Evolutionary conservation across 176 grass and related monocot species (phyloP), one percentile per base, ranked within the genome.

Genomic region (Olyra latifolia): DNA sequence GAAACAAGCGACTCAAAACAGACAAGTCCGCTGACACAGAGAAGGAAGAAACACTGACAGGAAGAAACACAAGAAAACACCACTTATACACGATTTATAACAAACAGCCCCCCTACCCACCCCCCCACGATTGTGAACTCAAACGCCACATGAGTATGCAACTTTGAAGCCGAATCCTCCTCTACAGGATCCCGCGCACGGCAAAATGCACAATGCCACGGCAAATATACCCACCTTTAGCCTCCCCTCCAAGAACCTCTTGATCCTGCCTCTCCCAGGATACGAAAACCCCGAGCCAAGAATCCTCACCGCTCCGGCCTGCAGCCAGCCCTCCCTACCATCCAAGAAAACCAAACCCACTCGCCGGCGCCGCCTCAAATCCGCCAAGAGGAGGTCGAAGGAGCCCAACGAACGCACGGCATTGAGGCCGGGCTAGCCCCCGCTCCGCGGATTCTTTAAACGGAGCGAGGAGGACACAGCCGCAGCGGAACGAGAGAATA

Each of bases 361-460:
- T 0, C 71, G 69, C 41, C 40, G 79, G 30, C 69, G 84, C 27
- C 59, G 62, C 32, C 38, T 82, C 14, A 56, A 84, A 75, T 68
- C 81, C 76, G 69, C 62, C 62, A 60, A 61, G 56, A 43, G 41
- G 32, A 35, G 32, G 69, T 53, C n/a, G 56, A n/a, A 12, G 23
- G 54, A 62, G 73, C 12, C 41, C 52, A 27, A n/a, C 52, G 27
- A 66, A 44, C 23, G 75, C 82, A 69, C 27, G 75, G 45, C 87
- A 76, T 85, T 53, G 66, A 9, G 61, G 38, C 7, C 3, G 20
- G 61, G 38, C 6, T 1, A 1, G 60, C 47, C 14, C 15, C 52
- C 4, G 17, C 12, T 7, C 27, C 74, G 60, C 10, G 40, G 69
- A 52, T 52, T 72, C 67, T 80, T 80, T 89, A 89, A 85, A 55